Percentiles rank a stretch among this genome's conserved stretches.
phyloP scores from a whole-genome alignment of 2,329 filamentous ascomycete species.

The Aspergillus sp. region DNA sequence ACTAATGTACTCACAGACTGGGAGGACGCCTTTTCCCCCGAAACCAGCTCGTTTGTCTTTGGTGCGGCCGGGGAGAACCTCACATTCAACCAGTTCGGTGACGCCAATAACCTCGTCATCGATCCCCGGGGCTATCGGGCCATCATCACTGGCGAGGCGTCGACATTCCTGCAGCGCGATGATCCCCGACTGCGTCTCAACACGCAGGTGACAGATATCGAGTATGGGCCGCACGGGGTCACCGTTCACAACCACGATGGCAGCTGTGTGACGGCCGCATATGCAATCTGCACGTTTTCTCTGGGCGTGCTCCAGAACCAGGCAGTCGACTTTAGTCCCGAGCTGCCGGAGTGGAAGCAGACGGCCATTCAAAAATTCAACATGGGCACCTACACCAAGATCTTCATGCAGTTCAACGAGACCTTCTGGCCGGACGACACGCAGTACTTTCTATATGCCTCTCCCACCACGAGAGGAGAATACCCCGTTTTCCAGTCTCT shows the following conservation, averaged over 20 bases:
- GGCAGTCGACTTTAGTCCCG: conserved; percentile 50
- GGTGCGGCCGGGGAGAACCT: conserved; percentile 50
- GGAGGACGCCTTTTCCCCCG: conserved; percentile 51
- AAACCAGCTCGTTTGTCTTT: conserved; percentile 49
- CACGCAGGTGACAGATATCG: conserved; percentile 49
- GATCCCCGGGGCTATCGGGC: conserved; percentile 55
- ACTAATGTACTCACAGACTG: conserved; percentile 37
- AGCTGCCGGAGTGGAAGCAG: conserved; percentile 57
- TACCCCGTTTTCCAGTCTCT: conserved; percentile 60
- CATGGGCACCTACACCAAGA: conserved; percentile 67
- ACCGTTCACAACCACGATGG: conserved; percentile 47
- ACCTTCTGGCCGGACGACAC: conserved; percentile 56
- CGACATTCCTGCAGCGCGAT: conserved; percentile 48
- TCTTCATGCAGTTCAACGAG: conserved; percentile 61
- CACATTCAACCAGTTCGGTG: conserved; percentile 55
- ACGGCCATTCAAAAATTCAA: conserved; percentile 55
- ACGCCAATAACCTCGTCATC: conserved; percentile 53
- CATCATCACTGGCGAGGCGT: conserved; percentile 50
- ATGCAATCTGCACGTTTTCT: conserved; percentile 60
- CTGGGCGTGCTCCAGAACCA: conserved; percentile 60
- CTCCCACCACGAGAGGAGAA: conserved; percentile 42
- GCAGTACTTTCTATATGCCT: conserved; percentile 49
- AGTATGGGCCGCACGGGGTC: conserved; percentile 47
- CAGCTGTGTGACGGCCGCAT: conserved; percentile 50
- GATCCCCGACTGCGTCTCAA: conserved; percentile 52